Conservation (phyloP, 345 rosid genomes). For the Murraya paniculata region DNA sequence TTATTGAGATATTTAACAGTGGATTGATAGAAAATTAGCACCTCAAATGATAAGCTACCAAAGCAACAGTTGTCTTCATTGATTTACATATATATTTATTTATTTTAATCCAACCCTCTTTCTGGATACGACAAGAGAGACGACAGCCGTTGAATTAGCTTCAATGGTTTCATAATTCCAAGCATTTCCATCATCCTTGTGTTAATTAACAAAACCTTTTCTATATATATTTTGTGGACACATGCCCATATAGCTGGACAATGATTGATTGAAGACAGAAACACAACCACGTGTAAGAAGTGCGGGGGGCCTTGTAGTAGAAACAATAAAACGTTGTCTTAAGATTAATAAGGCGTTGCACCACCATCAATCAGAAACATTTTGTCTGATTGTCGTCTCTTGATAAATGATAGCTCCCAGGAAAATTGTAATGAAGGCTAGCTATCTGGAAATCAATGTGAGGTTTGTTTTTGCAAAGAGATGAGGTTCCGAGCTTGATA, state of each 20-base stretch:
- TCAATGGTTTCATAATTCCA: background rate
- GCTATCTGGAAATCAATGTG: background rate
- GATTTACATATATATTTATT: too few relatives aligned
- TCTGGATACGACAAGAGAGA: background rate
- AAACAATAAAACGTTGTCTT: background rate
- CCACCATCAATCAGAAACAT: background rate
- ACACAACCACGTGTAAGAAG: background rate
- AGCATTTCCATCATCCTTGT: background rate
- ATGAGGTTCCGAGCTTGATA: background rate
- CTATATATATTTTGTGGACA: background rate
- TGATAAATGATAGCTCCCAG: background rate
- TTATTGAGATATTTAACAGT: too few relatives aligned
- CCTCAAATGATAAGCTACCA: too few relatives aligned
- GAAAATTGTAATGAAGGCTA: too few relatives aligned
- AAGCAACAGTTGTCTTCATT: too few relatives aligned
- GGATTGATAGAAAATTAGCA: too few relatives aligned
- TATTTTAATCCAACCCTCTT: too few relatives aligned
- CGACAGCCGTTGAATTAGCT: background rate
- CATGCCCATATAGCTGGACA: background rate
- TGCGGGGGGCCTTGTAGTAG: too few relatives aligned
- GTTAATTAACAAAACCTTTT: too few relatives aligned
- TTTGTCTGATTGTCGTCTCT: background rate
- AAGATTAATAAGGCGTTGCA: background rate
- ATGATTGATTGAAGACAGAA: background rate
- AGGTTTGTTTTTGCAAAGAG: background rate